Conservation (phyloP, 2,329 filamentous ascomycete genomes). For the Diaporthe longicolla region DNA sequence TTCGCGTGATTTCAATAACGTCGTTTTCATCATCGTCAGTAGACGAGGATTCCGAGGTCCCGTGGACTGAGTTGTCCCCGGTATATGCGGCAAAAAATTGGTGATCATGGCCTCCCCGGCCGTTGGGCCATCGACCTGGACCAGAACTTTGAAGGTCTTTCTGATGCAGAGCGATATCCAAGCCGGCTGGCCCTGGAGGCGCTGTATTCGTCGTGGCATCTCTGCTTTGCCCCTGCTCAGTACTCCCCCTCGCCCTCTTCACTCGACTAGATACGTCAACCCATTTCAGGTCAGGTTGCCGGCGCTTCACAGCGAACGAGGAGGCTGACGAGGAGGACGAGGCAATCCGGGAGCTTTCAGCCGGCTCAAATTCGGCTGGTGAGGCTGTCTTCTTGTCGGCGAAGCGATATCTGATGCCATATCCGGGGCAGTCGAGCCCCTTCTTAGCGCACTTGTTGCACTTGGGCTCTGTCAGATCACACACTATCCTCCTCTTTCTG, state of each 20-base stretch:
- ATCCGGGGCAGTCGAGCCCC: constrained; percentile 40
- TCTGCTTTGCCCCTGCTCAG: background rate
- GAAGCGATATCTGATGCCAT: constrained; percentile 41
- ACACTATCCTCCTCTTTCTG: constrained; percentile 42
- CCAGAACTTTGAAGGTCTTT: background rate
- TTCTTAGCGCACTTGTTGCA: constrained; percentile 42
- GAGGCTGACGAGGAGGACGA: background rate
- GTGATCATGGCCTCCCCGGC: background rate
- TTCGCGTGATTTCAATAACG: constrained; percentile 22
- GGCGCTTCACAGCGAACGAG: background rate
- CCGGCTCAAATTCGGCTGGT: constrained; percentile 1
- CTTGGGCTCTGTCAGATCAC: constrained; percentile 38
- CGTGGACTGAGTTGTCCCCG: background rate
- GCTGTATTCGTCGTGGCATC: background rate
- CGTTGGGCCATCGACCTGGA: background rate
- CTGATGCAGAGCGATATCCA: background rate
- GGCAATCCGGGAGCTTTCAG: background rate
- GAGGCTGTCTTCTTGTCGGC: constrained; percentile 28
- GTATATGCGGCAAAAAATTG: background rate
- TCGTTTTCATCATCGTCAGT: background rate
- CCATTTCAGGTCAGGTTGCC: constrained; percentile 33
- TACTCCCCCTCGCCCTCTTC: constrained; percentile 8
- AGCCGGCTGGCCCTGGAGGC: background rate
- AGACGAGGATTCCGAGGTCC: background rate
- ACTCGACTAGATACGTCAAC: constrained; percentile 25